A percentile compares a stretch with the other conserved stretches of the same genome.
These are phyloP conservation scores for Aspergillus nomiae DNA, from an alignment of 2,329 filamentous ascomycete genomes.

Conservation along the genomic window DNA sequence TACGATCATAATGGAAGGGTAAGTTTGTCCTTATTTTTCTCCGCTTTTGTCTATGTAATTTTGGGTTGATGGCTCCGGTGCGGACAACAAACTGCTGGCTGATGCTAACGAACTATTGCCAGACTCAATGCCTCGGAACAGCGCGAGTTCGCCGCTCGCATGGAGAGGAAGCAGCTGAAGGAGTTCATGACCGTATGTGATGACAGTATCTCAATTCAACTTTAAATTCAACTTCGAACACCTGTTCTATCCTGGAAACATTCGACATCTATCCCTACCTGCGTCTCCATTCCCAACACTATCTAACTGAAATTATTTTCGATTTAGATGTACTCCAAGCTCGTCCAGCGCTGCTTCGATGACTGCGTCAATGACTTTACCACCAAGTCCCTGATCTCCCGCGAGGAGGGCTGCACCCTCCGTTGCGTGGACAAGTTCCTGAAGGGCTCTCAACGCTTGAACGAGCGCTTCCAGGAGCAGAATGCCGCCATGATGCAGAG, in stretches of 20 bases:
- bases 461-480: constrained; percentile 83
- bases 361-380: constrained; percentile 99
- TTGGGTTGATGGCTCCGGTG: not conserved
- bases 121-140: constrained; percentile 79
- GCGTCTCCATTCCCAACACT: not conserved
- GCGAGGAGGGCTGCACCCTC: constrained; percentile 89
- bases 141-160: constrained; percentile 88
- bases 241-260: not conserved
- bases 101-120: constrained; percentile 16
- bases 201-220: constrained; percentile 1
- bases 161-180: constrained; percentile 98
- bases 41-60: not conserved
- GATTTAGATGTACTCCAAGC: constrained; percentile 64
- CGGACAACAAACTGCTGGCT: not conserved
- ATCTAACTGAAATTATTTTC: not conserved
- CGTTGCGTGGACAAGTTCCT: constrained; percentile 96
- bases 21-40: constrained; percentile 11
- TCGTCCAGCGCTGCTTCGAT: constrained; percentile 75
- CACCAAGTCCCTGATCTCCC: constrained; percentile 85
- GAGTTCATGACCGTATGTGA: constrained; percentile 91
- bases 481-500: constrained; percentile 68
- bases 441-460: constrained; percentile 85
- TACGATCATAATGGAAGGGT: constrained; percentile 41
- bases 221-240: constrained; percentile 8
- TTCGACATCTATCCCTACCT: not conserved